A percentile compares a stretch with the other conserved stretches of the same genome.
Evolutionary conservation across 257 asterid species (phyloP).

Genomic region (Solanum pinnatisectum): DNA sequence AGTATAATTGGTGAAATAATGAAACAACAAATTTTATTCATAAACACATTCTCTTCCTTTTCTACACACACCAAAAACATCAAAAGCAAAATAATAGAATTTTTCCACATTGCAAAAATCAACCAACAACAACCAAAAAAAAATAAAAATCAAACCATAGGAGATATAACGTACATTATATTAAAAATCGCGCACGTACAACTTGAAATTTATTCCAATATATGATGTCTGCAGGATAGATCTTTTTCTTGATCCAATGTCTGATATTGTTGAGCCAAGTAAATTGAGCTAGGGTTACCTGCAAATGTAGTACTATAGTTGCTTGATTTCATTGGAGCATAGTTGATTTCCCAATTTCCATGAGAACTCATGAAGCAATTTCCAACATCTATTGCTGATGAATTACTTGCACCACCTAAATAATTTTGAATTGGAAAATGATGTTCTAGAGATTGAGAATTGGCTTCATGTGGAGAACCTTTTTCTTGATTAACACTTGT

Average conservation of each 20-base stretch:
- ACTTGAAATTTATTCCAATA: background rate
- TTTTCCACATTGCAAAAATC: background rate
- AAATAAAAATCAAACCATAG: background rate
- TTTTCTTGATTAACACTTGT: slow-evolving; percentile 13
- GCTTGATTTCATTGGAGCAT: background rate
- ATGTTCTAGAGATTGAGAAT: slow-evolving; percentile 1
- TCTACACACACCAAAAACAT: background rate
- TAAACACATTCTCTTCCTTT: background rate
- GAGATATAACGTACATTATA: background rate
- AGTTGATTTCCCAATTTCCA: slow-evolving; percentile 36
- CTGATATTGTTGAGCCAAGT: slow-evolving; percentile 18
- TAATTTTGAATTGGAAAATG: slow-evolving; percentile 26
- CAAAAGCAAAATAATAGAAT: background rate
- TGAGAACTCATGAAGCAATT: slow-evolving; percentile 21
- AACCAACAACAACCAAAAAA: background rate
- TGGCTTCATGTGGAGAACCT: background rate
- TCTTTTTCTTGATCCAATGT: background rate
- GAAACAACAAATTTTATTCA: background rate
- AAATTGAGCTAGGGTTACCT: slow-evolving; percentile 37
- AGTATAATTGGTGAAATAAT: background rate
- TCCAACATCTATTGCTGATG: slow-evolving; percentile 8
- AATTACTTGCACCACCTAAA: slow-evolving; percentile 16
- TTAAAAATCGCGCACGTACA: background rate
- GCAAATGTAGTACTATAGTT: slow-evolving; percentile 3
- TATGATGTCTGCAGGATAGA: background rate